Evolutionary conservation across 768 basidiomycete species (phyloP).

Genomic region (Rhizopogon vesiculosus): DNA sequence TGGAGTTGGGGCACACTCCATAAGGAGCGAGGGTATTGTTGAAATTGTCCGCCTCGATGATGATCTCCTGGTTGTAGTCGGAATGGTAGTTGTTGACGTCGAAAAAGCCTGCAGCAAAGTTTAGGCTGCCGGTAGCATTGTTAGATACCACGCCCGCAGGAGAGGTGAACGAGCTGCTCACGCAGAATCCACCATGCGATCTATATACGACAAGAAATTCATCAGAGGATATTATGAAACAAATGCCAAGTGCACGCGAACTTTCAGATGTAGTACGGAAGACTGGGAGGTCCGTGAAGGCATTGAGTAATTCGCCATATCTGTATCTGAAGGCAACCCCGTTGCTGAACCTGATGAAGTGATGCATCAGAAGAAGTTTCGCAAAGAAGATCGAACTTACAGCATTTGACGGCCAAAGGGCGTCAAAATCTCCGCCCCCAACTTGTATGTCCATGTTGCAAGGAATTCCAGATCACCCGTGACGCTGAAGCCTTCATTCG

Average conservation of each 20-base stretch:
- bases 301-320: conserved; percentile 43
- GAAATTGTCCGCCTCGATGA: conserved; percentile 37
- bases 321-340: conserved; percentile 40
- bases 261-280: conserved; percentile 44
- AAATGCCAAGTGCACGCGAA: background rate
- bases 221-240: background rate
- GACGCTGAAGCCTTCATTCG: conserved; percentile 24
- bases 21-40: conserved; percentile 47
- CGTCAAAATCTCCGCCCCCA: conserved; percentile 43
- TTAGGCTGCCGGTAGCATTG: conserved; percentile 20
- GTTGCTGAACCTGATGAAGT: conserved; percentile 30
- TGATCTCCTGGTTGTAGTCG: conserved; percentile 44
- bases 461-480: conserved; percentile 37
- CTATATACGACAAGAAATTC: conserved; percentile 1
- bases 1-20: conserved; percentile 25
- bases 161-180: conserved; percentile 4
- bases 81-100: conserved; percentile 35
- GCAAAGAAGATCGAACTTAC: conserved; percentile 2
- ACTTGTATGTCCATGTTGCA: conserved; percentile 41
- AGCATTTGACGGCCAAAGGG: conserved; percentile 44
- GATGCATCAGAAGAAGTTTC: background rate
- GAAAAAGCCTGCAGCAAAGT: conserved; percentile 49
- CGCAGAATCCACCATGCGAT: conserved; percentile 32
- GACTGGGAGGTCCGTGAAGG: conserved; percentile 41
- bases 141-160: conserved; percentile 11